These are phyloP conservation scores for Solanum rostratum DNA, from an alignment of 257 asterid species.

Conservation along the genomic window DNA sequence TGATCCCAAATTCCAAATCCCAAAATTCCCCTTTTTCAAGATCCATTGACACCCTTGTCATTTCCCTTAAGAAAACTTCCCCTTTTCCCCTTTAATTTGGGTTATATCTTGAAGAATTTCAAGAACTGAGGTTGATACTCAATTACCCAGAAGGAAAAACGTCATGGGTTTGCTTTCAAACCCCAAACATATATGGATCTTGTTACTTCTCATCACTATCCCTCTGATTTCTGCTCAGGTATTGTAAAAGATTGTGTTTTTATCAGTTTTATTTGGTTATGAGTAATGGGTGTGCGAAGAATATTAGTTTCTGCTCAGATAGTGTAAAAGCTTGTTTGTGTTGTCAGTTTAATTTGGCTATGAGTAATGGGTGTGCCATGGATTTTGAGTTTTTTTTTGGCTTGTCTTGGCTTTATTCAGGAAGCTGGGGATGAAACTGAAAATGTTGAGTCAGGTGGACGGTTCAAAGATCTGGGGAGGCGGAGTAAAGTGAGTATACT, in stretches of 20 bases:
- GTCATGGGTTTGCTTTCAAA: neutral
- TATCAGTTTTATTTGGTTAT: neutral
- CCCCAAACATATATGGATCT: neutral
- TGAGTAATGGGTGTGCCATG: neutral
- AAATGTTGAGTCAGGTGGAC: slow-evolving; percentile 19
- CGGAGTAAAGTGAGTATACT: slow-evolving; percentile 52
- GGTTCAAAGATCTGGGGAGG: slow-evolving; percentile 50
- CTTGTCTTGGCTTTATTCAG: neutral
- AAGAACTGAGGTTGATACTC: neutral
- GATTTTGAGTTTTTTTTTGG: neutral
- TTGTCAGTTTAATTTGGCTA: neutral
- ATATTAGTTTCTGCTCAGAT: too few relatives aligned
- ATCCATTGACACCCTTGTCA: neutral
- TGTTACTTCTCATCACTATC: neutral
- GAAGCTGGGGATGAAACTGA: slow-evolving; percentile 29
- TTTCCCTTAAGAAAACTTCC: neutral
- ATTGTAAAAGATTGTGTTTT: neutral
- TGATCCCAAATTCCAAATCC: neutral
- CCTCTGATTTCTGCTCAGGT: slow-evolving; percentile 18
- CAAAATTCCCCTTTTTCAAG: neutral
- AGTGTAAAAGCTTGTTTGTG: neutral
- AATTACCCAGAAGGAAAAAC: neutral
- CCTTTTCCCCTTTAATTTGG: neutral
- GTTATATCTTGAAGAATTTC: neutral
- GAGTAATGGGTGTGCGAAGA: too few relatives aligned